Evolutionary conservation across 2,329 filamentous ascomycete species (phyloP).

Genomic region (Aspergillus fructus): DNA sequence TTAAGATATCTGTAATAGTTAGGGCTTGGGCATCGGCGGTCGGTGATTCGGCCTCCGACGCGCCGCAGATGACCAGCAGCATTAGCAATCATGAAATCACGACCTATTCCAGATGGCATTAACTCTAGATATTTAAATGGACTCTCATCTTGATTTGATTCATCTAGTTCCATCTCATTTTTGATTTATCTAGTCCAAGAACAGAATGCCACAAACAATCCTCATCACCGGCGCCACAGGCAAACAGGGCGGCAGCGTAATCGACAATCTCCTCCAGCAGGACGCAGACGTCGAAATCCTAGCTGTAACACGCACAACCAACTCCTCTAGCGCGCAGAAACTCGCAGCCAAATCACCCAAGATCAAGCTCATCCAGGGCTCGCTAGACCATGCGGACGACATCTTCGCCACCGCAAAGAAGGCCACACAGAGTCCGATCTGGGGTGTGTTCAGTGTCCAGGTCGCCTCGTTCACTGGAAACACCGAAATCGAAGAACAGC

Average conservation of each 20-base stretch:
- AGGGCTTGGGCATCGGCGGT: no score
- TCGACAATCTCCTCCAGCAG: constrained; percentile 9
- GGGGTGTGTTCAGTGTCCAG: constrained; percentile 65
- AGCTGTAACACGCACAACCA: constrained; percentile 14
- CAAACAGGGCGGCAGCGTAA: constrained; percentile 15
- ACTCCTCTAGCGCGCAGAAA: constrained; percentile 41
- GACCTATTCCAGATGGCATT: no score
- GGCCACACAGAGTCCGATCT: constrained; percentile 43
- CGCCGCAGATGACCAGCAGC: no score
- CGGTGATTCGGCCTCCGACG: no score
- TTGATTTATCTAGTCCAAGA: no score
- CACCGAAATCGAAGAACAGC: constrained; percentile 45
- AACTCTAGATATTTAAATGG: no score
- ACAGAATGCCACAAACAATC: constrained; percentile 6
- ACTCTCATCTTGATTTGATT: no score
- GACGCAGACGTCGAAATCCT: constrained; percentile 16
- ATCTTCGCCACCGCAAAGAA: constrained; percentile 52
- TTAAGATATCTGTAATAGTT: no score
- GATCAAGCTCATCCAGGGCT: constrained; percentile 58
- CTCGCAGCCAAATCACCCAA: constrained; percentile 47
- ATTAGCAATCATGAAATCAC: no score
- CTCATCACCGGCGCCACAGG: constrained; percentile 16
- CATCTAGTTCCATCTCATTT: no score
- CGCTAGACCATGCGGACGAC: constrained; percentile 52
- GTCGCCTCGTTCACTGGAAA: constrained; percentile 15